Percentiles rank a stretch among this genome's conserved stretches.
Evolutionary conservation across 805 yeast species (phyloP).

Genomic region (Scheffersomyces ergatensis): DNA sequence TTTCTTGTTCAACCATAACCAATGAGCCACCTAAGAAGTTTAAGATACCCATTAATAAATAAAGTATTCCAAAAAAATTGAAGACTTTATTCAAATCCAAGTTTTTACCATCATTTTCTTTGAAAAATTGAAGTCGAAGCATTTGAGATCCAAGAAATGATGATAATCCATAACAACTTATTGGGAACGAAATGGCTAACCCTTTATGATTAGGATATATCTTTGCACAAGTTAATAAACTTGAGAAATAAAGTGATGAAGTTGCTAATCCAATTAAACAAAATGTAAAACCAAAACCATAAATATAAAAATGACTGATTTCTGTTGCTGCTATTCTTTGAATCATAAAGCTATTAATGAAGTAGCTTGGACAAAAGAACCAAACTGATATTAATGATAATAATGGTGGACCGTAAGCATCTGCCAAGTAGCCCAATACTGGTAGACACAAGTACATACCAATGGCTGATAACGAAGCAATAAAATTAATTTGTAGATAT

Average conservation of each 20-base stretch:
- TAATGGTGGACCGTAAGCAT: constrained; percentile 78
- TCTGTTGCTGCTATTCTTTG: constrained; percentile 1
- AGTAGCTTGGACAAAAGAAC: constrained; percentile 69
- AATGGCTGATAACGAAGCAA: constrained; percentile 69
- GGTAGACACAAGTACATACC: constrained; percentile 90
- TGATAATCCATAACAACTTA: constrained; percentile 82
- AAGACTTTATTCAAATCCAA: constrained; percentile 55
- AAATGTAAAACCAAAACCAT: constrained; percentile 46
- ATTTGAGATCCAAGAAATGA: constrained; percentile 72
- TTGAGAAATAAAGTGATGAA: constrained; percentile 67
- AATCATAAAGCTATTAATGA: constrained; percentile 26
- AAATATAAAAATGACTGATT: constrained; percentile 9
- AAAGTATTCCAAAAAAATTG: constrained; percentile 48
- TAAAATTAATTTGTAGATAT: constrained; percentile 63
- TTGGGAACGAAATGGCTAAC: constrained; percentile 83
- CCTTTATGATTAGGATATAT: constrained; percentile 77
- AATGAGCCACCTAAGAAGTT: constrained; percentile 66
- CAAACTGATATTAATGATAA: constrained; percentile 60
- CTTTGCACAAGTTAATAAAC: constrained; percentile 78
- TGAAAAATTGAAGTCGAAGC: constrained; percentile 42
- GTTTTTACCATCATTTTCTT: constrained; percentile 11
- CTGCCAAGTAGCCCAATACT: constrained; percentile 75
- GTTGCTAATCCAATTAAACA: constrained; percentile 68
- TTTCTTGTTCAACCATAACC: constrained; percentile 55
- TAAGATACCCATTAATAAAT: constrained; percentile 53